Evolutionary conservation across 345 rosid species (phyloP), one percentile per base, ranked within the genome.

Genomic region (Excoecaria cochinchinensis): DNA sequence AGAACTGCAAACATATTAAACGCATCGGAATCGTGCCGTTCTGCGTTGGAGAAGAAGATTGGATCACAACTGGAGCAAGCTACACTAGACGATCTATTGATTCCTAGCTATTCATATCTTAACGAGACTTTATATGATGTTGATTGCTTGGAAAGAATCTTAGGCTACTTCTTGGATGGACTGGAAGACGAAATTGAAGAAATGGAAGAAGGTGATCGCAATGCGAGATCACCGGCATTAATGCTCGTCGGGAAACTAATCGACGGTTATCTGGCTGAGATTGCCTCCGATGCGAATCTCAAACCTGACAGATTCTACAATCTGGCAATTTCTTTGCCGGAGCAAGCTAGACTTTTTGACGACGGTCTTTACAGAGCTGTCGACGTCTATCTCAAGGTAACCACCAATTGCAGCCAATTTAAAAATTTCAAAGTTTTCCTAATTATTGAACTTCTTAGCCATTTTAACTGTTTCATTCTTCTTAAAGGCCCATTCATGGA

Each of bases 291-390:
- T 67, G 85, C 96, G 0, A 95, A 95, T 85, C 87, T 95, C 25
- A 92, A 95, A 80, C 86, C 92, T 36, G 99, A 88, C 1, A 85
- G 84, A 59, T 91, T 95, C 83, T 89, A 88, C 80, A 85, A 82
- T 65, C 85, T 95, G 17, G 94, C 94, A 0, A 81, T 86, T 40
- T 86, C 91, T 11, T 90, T 92, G 8, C 98, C 99, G 0, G 92
- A 91, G 58, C 87, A 89, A 78, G 96, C 98, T 73, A 81, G 99
- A n/a, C 88, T 90, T 59, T 93, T 87, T 71, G 98, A 95, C 53
- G 98, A 95, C 78, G 96, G 99, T n/a, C 93, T 95, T 3, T 95
- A 95, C 85, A 87, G 99, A 79, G 94, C 99, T n/a, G 85, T 95
- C 19, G 98, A 95, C 70, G 88, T 95, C 31, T 95, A 91, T 77